phyloP scores from a whole-genome alignment of 441 rosid genomes.

The Erodium moschatum region DNA sequence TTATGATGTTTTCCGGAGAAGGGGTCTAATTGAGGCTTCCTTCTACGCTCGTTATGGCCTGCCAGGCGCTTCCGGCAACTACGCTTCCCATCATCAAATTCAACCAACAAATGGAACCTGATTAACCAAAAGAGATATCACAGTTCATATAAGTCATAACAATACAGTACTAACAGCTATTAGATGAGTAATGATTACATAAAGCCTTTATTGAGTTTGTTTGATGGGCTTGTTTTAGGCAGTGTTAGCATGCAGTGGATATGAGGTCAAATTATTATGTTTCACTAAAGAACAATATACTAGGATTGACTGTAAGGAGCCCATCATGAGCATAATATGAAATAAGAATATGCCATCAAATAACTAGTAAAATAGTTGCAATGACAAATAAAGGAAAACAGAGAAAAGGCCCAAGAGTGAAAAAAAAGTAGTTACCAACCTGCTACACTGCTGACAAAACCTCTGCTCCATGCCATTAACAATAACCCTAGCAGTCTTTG shows the following conservation, averaged over 20 bases:
- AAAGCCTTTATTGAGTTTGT: too few species aligned
- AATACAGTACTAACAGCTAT: background rate
- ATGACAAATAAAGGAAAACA: background rate
- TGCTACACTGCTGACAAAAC: constrained; percentile 96
- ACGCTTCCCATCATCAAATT: constrained; percentile 80
- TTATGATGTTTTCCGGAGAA: constrained; percentile 36
- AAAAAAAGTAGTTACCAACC: constrained; percentile 32
- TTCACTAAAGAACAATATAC: background rate
- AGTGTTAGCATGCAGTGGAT: too few species aligned
- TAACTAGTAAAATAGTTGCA: background rate
- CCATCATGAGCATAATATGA: constrained; percentile 9
- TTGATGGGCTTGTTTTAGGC: too few species aligned
- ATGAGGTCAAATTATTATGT: background rate
- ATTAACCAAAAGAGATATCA: constrained; percentile 12
- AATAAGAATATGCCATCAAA: background rate
- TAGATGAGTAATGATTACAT: background rate
- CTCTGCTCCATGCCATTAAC: constrained; percentile 78
- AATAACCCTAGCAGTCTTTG: constrained; percentile 66
- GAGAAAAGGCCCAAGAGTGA: background rate
- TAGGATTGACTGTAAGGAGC: background rate
- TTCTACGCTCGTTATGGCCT: constrained; percentile 76
- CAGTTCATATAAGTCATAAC: too few species aligned
- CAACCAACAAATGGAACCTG: constrained; percentile 84
- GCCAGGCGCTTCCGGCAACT: constrained; percentile 86
- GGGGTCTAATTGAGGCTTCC: constrained; percentile 53